Base-by-base conservation (phyloP, 108 stramenopile genomes). In the Cyclotella distinguenda region DNA sequence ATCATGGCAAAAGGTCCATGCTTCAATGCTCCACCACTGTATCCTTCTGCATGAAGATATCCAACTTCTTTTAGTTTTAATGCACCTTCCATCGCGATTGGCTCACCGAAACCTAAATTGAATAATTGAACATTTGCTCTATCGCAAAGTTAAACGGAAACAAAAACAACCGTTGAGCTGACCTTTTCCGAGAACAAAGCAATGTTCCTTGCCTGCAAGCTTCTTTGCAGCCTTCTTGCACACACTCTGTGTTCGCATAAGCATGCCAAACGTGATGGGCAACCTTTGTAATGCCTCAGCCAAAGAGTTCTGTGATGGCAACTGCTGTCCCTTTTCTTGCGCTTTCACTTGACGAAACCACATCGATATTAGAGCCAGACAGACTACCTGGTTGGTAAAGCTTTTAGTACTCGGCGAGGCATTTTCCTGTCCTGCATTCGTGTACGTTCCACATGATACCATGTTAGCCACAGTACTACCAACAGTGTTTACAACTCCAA, bases 381-480 rank as follows among this genome's bases (percentile, higher is more conserved):
- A 89, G 21, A 90, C 85, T 2, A 95, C 91, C 84, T 95, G 87
- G 6, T 83, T 82, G 7, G 93, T 91, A 70, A 95, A 95, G 7
- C 89, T 86, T 84, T 95, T 95, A 35, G 94, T 95, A 49, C 86
- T 88, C 6, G 91, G 88, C 23, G 89, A 91, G 32, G 92, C 86
- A 43, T 85, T 82, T 70, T 95, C 94, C 9, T 84, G 81, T 8
- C 94, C 94, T 1, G 91, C 87, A 74, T 90, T 86, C 19, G 86
- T 86, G 74, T 94, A 95, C 15, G 91, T 89, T 18, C 94, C 94
- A 16, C 87, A 73, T 39, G 88, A 86, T 8, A 90, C 86, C 51
- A 61, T 62, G 40, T 82, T 68, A 8, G 94, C 94, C 40, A 95
- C 85, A 10, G 86, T 70, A 10, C 88, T 90, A 0, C 94, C 93